Conservation (phyloP, 495 filamentous ascomycete species). For the Aspergillus bertholletiae region DNA sequence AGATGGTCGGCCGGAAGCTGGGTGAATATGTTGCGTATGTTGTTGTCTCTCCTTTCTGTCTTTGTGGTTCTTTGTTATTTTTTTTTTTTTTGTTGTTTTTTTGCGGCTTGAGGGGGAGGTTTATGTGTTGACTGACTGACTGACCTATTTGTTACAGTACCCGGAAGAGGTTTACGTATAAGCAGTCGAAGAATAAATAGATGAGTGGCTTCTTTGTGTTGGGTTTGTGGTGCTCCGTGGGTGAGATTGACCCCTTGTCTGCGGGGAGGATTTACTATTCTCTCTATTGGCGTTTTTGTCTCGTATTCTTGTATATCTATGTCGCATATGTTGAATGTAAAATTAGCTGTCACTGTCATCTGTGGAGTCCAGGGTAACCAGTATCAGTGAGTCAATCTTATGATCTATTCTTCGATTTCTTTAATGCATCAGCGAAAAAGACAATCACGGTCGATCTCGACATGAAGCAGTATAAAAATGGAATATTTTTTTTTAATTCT, state of each 20-base stretch:
- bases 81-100: not conserved
- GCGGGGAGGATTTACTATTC: not conserved
- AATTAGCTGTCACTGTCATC: not conserved
- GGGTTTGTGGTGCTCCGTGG: not conserved
- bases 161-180: conserved; percentile 80
- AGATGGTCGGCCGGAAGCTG: conserved; percentile 98
- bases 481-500: not conserved
- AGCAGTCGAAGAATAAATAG: conserved; percentile 72
- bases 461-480: not conserved
- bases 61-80: not conserved
- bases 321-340: not conserved
- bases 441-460: not conserved
- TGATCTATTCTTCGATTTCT: not conserved
- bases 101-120: not conserved
- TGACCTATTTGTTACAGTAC: conserved; percentile 56
- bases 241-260: not conserved
- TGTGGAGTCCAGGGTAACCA: not conserved
- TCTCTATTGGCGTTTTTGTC: conserved; percentile 5
- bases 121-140: not conserved
- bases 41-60: not conserved
- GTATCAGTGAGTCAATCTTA: not conserved
- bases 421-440: not conserved
- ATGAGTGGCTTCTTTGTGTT: not conserved
- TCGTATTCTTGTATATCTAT: not conserved
- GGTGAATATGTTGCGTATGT: conserved; percentile 92